Conservation (phyloP, 1,284 basidiomycete genomes). For the Leccinum griseonigrum region DNA sequence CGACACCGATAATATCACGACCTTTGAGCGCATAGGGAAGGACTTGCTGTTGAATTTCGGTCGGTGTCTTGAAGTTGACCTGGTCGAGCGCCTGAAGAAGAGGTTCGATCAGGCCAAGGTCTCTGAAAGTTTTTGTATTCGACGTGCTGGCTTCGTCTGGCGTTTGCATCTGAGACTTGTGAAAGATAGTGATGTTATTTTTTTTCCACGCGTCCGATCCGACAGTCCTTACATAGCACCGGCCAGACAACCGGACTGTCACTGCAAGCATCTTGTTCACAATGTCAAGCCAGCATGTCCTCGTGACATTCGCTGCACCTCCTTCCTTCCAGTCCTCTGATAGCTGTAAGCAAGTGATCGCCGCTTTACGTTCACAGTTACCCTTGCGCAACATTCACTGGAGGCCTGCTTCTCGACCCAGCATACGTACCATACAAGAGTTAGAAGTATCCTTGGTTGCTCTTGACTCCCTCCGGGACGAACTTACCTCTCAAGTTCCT, state of each 20-base stretch:
- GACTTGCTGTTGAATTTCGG: conserved; percentile 88
- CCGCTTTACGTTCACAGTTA: conserved; percentile 67
- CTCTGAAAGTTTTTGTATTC: conserved; percentile 53
- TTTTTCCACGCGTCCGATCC: conserved; percentile 1
- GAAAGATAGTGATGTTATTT: conserved; percentile 1
- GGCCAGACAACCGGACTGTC: not conserved
- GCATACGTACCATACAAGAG: conserved; percentile 83
- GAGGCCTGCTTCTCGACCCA: conserved; percentile 70
- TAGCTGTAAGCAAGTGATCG: conserved; percentile 68
- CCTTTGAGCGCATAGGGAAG: conserved; percentile 91
- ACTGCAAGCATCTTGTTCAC: not conserved
- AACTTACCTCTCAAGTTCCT: conserved; percentile 74
- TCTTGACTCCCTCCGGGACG: conserved; percentile 69
- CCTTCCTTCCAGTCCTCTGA: conserved; percentile 61
- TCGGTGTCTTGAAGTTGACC: conserved; percentile 85
- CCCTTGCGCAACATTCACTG: conserved; percentile 90
- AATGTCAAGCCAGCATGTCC: conserved; percentile 41
- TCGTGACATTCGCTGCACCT: conserved; percentile 68
- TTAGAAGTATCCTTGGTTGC: conserved; percentile 74
- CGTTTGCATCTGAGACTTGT: conserved; percentile 40
- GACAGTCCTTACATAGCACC: not conserved
- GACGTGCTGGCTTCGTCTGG: conserved; percentile 64
- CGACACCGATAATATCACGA: conserved; percentile 96
- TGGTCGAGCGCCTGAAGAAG: conserved; percentile 85
- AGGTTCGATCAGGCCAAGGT: conserved; percentile 87